phyloP scores from a whole-genome alignment of 2,329 filamentous ascomycete species.

The Penicillium olsonii region DNA sequence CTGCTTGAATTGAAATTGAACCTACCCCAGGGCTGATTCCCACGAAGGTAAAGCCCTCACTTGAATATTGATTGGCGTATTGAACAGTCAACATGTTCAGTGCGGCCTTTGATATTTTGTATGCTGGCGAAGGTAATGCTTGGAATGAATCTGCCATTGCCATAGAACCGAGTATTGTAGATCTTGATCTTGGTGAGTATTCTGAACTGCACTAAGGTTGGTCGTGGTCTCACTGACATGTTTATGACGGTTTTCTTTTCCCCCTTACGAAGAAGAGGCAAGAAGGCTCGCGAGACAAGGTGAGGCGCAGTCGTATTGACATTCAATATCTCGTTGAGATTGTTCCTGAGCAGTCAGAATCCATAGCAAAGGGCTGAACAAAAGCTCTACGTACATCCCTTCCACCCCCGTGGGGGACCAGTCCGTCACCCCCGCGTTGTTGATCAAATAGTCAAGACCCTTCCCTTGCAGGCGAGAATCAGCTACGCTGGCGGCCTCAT shows the following conservation, averaged over 20 bases:
- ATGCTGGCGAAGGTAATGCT: constrained; percentile 32
- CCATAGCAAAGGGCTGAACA: neutral
- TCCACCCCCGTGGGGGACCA: constrained; percentile 15
- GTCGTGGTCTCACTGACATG: constrained; percentile 35
- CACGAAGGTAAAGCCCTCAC: constrained; percentile 48
- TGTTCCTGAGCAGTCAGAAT: constrained; percentile 28
- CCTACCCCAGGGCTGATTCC: constrained; percentile 50
- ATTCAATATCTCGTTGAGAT: constrained; percentile 41
- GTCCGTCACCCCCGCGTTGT: constrained; percentile 45
- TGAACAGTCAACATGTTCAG: constrained; percentile 51
- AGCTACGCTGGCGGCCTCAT: constrained; percentile 36
- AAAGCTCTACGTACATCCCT: constrained; percentile 24
- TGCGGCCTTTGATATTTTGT: constrained; percentile 53
- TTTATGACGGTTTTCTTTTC: constrained; percentile 47
- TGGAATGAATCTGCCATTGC: constrained; percentile 33
- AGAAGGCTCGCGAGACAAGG: constrained; percentile 40
- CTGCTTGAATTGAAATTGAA: neutral
- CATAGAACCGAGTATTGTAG: constrained; percentile 48
- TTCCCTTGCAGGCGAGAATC: constrained; percentile 37
- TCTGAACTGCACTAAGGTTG: neutral
- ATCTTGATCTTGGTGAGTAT: constrained; percentile 27
- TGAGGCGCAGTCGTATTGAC: constrained; percentile 48
- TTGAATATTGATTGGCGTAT: constrained; percentile 29
- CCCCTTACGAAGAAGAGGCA: constrained; percentile 43
- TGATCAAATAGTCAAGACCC: constrained; percentile 51